A percentile compares a stretch with the other conserved stretches of the same genome.
phyloP scores from a whole-genome alignment of 2,329 filamentous ascomycete genomes.

The Macrophomina tecta region DNA sequence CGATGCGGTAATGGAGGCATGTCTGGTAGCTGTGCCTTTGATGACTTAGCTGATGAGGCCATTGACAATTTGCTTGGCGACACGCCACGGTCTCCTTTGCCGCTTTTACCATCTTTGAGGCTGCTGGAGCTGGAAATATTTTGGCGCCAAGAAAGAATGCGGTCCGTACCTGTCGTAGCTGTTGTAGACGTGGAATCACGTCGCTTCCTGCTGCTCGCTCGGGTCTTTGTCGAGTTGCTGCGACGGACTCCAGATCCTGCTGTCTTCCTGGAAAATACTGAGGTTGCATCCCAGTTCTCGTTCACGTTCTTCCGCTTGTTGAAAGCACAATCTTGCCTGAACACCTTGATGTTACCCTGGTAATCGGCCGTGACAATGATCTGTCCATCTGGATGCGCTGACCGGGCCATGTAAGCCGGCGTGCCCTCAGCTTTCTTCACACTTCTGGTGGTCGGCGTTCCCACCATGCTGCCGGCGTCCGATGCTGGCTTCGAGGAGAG shows the following conservation, averaged over 20 bases:
- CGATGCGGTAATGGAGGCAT: conserved; percentile 27
- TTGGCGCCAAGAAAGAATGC: conserved; percentile 89
- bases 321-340: conserved; percentile 91
- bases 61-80: conserved; percentile 55
- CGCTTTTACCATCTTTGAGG: conserved; percentile 34
- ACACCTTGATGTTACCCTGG: conserved; percentile 88
- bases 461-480: conserved; percentile 45
- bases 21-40: conserved; percentile 32
- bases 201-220: conserved; percentile 56
- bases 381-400: conserved; percentile 78
- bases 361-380: conserved; percentile 93
- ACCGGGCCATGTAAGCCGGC: conserved; percentile 77
- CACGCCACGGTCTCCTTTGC: conserved; percentile 48
- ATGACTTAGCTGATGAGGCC: conserved; percentile 33
- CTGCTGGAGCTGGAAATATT: conserved; percentile 52
- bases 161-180: conserved; percentile 62
- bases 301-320: conserved; percentile 69
- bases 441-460: conserved; percentile 40
- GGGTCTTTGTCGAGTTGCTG: conserved; percentile 61
- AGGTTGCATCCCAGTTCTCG: conserved; percentile 74
- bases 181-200: conserved; percentile 52
- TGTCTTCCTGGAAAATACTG: conserved; percentile 72
- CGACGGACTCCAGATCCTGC: conserved; percentile 35
- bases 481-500: conserved; percentile 54
- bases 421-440: conserved; percentile 64